Base-by-base conservation (phyloP, 306 rosid species). In the Vigna angularis region DNA sequence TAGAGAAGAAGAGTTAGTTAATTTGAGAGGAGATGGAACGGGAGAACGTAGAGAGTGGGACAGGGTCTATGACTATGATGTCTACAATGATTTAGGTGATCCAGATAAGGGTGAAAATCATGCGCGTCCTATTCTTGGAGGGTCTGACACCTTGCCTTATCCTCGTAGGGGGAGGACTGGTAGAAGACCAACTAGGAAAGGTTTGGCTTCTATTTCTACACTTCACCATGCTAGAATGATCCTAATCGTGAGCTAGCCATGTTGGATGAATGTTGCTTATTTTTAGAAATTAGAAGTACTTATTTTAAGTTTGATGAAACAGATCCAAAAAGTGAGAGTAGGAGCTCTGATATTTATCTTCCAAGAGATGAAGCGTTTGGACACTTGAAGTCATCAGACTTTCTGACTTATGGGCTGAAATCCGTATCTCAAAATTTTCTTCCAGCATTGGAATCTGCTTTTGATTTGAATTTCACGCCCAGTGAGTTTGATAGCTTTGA, bases 121-220 rank as follows among this genome's bases (percentile, higher is more conserved):
- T 44, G 87, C 79, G 1, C 96, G 96, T 52, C 96, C 90, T 0
- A 59, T 85, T 77, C 97, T 93, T 13, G 97, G 97, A 70, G 92
- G 91, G 2, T 83, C 87, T 18, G 81, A 49, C 17, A 49, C 80
- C 47, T 85, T 72, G 50, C 96, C 97, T 73, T 93, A 93, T 68
- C 97, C 97, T 74, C 89, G 97, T 7, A 76, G 97, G 40, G 96
- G 96, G 38, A 87, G 97, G 83, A 93, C 96, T 0, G 96, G 93
- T 11, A 82, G 93, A 71, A 45, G 61, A 28, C 79, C 86, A 53
- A 75, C 89, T 1, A 51, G 68, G 18, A 79, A 86, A 80, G 96
- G 96, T 89, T 49, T 69, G 70, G 30, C 18, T 74, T 36, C 7
- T 58, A 2, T 20, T 52, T 45, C n/a, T 9, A 34, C 45, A 40